Evolutionary conservation across 1,139 yeast genomes (phyloP).

Genomic region (Debaryomyces nepalensis): DNA sequence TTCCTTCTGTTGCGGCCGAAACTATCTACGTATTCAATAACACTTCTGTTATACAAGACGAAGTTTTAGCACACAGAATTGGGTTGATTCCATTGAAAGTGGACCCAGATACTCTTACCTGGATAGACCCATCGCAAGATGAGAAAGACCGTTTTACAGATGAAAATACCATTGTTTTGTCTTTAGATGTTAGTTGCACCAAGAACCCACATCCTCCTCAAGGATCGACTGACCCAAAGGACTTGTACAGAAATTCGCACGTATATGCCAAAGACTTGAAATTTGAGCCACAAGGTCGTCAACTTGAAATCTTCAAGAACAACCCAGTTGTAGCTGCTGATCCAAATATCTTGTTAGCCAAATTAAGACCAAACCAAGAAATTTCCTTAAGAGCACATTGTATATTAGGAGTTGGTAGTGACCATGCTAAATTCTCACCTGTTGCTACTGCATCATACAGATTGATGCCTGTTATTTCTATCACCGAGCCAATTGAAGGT

Average conservation of each 20-base stretch:
- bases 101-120: slow-evolving; percentile 83
- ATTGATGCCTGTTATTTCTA: slow-evolving; percentile 87
- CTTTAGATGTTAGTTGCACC: slow-evolving; percentile 81
- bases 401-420: slow-evolving; percentile 87
- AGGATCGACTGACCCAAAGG: slow-evolving; percentile 79
- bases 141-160: slow-evolving; percentile 78
- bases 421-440: slow-evolving; percentile 97
- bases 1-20: slow-evolving; percentile 95
- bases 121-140: slow-evolving; percentile 72
- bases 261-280: slow-evolving; percentile 88
- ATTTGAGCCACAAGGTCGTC: slow-evolving; percentile 92
- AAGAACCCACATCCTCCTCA: slow-evolving; percentile 84
- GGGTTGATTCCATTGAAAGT: slow-evolving; percentile 90
- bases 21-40: slow-evolving; percentile 88
- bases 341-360: slow-evolving; percentile 88
- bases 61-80: slow-evolving; percentile 91
- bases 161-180: slow-evolving; percentile 84
- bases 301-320: slow-evolving; percentile 67
- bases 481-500: slow-evolving; percentile 74
- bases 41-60: slow-evolving; percentile 96
- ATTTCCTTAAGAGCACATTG: slow-evolving; percentile 90
- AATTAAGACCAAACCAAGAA: slow-evolving; percentile 96
- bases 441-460: slow-evolving; percentile 98
- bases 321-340: slow-evolving; percentile 78
- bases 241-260: slow-evolving; percentile 78